Base-by-base conservation (phyloP, 306 rosid genomes). In the Rosa persica region DNA sequence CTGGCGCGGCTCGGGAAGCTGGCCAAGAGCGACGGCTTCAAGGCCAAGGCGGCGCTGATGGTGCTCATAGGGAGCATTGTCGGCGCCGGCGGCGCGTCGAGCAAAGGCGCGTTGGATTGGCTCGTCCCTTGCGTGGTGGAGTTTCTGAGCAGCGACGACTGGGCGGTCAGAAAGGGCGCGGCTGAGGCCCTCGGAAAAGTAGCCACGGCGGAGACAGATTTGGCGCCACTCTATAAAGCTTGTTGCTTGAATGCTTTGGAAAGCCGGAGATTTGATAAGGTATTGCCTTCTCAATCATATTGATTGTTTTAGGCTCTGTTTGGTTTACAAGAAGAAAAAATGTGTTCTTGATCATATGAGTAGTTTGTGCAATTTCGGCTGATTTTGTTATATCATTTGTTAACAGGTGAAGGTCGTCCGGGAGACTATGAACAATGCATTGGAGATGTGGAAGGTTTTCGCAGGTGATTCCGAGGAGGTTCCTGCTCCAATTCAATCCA, bases 201-300 rank as follows among this genome's bases (percentile, higher is more conserved):
- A 23, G 98, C 99, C 16, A 69, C 80, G 51, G 77, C 49, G 76
- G 98, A 91, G 87, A 86, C 48, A 49, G 90, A 83, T 70, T 89
- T 96, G 70, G 93, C 93, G 7, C 78, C 87, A 43, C 82, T 80
- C 46, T 85, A 87, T 70, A 96, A 77, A 82, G 83, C 75, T 77
- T 58, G 75, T 70, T 96, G 99, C 77, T 47, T 96, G 79, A 93
- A 76, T 83, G 85, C 94, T 2, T 82, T 96, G 85, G 97, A 96
- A 76, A 91, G 86, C 80, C 89, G 97, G 62, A 89, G 90, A 87
- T 96, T 96, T 74, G 99, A 96, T 81, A 96, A 93, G 97, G 99
- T 93, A 55, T 39, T 38, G 36, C 43, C 1, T 65, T 52, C 17
- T 54, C 5, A 48, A 13, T 48, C 52, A 49, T 15, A 4, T 4